Evolutionary conservation across 2,329 filamentous ascomycete species (phyloP).

Genomic region (Epicoccum sorghinum): DNA sequence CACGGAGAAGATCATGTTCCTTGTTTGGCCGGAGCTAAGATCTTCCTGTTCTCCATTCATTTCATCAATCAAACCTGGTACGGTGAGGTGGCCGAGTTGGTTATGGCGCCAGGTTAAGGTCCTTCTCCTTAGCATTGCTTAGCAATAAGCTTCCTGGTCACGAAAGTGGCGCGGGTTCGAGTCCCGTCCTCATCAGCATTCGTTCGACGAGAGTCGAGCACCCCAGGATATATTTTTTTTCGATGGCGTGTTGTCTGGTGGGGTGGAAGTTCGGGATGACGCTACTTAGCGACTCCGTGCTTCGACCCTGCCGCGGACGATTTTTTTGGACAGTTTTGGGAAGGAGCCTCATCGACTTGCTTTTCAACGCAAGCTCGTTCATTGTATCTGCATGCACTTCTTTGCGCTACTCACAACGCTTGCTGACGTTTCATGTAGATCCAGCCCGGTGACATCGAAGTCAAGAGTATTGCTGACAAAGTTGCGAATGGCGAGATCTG

Average conservation of each 20-base stretch:
- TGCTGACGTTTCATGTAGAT: conserved; percentile 56
- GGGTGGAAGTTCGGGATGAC: conserved; percentile 4
- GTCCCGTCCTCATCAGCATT: conserved; percentile 50
- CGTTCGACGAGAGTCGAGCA: conserved; percentile 31
- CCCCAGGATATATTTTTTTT: conserved; percentile 35
- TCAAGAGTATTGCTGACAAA: conserved; percentile 73
- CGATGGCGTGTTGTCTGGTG: conserved; percentile 5
- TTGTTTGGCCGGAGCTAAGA: no score
- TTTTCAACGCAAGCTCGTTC: neutral
- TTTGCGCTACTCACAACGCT: no score
- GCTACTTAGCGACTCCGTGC: conserved; percentile 11
- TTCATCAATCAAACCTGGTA: conserved; percentile 15
- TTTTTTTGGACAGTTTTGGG: neutral
- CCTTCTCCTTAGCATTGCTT: conserved; percentile 23
- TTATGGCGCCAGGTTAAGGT: conserved; percentile 45
- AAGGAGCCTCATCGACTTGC: neutral
- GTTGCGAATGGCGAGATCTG: conserved; percentile 91
- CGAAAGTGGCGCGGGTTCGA: conserved; percentile 50
- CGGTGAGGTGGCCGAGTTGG: conserved; percentile 31
- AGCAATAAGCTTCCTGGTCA: conserved; percentile 41
- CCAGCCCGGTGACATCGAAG: conserved; percentile 79
- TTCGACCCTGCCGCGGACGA: conserved; percentile 1
- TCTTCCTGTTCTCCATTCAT: neutral
- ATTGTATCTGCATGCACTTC: no score
- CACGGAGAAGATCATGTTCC: no score